These are phyloP conservation scores for Diaporthe humulicola DNA, from an alignment of 2,329 filamentous ascomycete genomes.

Conservation along the genomic window DNA sequence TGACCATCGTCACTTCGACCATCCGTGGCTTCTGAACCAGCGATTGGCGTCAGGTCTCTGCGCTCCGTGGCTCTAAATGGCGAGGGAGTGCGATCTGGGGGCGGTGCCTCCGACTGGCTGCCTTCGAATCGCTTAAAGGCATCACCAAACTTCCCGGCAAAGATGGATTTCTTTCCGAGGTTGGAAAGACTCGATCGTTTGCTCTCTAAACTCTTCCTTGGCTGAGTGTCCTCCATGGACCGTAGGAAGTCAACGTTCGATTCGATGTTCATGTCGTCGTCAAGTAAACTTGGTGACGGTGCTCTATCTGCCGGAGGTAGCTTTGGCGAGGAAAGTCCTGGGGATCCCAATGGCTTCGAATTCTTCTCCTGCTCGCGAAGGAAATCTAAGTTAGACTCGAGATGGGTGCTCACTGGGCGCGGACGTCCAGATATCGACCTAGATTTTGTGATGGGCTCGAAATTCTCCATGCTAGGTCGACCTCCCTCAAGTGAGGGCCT, in stretches of 20 bases:
- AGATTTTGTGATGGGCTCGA: constrained; percentile 70
- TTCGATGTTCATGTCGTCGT: constrained; percentile 74
- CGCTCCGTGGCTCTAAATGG: constrained; percentile 62
- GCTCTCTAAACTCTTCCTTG: constrained; percentile 71
- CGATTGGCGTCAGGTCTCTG: constrained; percentile 76
- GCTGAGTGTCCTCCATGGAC: constrained; percentile 76
- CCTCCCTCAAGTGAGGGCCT: constrained; percentile 79
- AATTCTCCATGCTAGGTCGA: constrained; percentile 74
- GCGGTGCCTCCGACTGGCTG: constrained; percentile 51
- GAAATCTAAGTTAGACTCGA: constrained; percentile 86
- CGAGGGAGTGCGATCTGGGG: constrained; percentile 59
- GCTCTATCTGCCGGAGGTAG: constrained; percentile 50
- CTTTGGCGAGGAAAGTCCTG: constrained; percentile 50
- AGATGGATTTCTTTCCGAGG: constrained; percentile 82
- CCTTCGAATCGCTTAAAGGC: constrained; percentile 93
- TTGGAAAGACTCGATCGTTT: constrained; percentile 81
- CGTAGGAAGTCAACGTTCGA: constrained; percentile 89
- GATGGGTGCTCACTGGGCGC: constrained; percentile 84
- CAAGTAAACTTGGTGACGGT: constrained; percentile 57
- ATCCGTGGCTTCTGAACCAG: constrained; percentile 81
- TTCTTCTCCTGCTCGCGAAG: constrained; percentile 81
- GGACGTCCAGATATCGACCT: constrained; percentile 59
- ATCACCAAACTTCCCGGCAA: constrained; percentile 92
- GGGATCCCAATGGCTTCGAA: constrained; percentile 55
- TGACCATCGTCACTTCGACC: constrained; percentile 76